Conservation (phyloP, 1,139 yeast genomes). For the Saccharomyces hybrid region DNA sequence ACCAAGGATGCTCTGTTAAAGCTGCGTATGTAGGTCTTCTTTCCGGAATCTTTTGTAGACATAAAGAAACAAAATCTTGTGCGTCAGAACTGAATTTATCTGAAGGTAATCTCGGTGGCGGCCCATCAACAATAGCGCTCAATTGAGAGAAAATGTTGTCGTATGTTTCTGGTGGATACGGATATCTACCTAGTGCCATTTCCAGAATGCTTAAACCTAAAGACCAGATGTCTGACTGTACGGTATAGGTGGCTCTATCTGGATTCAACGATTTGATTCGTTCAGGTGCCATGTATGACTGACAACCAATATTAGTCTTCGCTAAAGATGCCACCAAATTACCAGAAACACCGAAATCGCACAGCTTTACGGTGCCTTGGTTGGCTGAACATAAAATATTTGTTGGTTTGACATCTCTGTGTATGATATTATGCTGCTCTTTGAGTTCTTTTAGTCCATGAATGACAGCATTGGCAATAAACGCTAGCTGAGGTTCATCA, state of each 20-base stretch:
- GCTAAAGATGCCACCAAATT: constrained; percentile 94
- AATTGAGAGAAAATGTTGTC: constrained; percentile 86
- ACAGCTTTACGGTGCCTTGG: constrained; percentile 77
- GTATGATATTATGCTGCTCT: constrained; percentile 85
- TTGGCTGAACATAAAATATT: constrained; percentile 74
- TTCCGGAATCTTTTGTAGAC: constrained; percentile 75
- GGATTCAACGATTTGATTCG: constrained; percentile 62
- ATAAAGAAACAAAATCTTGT: constrained; percentile 66
- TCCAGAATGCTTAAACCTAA: constrained; percentile 84
- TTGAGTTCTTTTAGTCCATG: constrained; percentile 78
- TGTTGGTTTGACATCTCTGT: constrained; percentile 96
- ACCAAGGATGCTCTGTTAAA: constrained; percentile 78
- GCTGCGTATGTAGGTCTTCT: constrained; percentile 76
- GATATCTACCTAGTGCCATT: constrained; percentile 84
- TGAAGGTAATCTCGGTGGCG: constrained; percentile 69
- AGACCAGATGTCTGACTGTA: constrained; percentile 95
- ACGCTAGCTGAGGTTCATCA: constrained; percentile 73
- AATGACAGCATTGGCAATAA: constrained; percentile 73
- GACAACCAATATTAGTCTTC: constrained; percentile 95
- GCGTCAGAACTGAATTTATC: constrained; percentile 65
- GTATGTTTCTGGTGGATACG: constrained; percentile 91
- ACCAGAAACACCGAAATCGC: constrained; percentile 97
- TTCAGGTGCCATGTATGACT: constrained; percentile 98
- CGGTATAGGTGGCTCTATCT: constrained; percentile 78
- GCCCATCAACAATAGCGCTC: constrained; percentile 94